phyloP scores from a whole-genome alignment of 2,329 filamentous ascomycete genomes.

The Aspergillus sp. region DNA sequence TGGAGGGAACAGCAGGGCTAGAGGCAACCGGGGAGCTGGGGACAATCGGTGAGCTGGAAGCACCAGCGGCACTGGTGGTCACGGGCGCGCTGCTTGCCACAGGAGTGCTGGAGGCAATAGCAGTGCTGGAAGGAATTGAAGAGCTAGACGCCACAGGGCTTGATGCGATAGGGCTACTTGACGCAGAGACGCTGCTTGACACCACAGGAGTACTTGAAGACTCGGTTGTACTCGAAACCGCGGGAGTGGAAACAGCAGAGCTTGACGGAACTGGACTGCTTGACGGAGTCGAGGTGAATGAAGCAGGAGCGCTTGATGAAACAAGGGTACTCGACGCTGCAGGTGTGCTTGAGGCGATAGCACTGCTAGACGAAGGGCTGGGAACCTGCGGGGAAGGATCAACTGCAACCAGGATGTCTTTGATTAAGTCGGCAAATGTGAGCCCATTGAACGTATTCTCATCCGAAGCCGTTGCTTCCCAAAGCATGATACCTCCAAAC shows the following conservation, averaged over 20 bases:
- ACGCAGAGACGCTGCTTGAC: neutral
- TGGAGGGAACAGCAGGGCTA: no score
- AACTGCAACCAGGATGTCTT: conserved; percentile 42
- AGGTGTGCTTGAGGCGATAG: conserved; percentile 5
- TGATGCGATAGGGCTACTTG: neutral
- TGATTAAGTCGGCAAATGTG: conserved; percentile 52
- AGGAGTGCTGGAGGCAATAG: neutral
- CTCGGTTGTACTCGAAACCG: neutral
- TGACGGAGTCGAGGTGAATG: neutral
- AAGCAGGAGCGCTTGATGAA: neutral
- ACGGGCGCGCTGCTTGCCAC: conserved; percentile 7
- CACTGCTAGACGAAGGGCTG: conserved; percentile 16
- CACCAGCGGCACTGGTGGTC: neutral
- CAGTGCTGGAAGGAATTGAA: neutral
- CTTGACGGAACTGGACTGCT: conserved; percentile 5
- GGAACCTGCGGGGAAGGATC: conserved; percentile 27
- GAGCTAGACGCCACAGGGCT: neutral
- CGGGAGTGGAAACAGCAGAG: conserved; percentile 3
- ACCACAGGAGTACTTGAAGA: no score
- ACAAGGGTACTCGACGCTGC: neutral
- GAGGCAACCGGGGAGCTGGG: no score
- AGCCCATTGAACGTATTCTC: conserved; percentile 49
- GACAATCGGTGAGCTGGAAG: no score
- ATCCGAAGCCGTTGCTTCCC: conserved; percentile 56
- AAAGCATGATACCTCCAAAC: conserved; percentile 64